These are phyloP conservation scores for Hibiscus mutabilis DNA, from an alignment of 345 rosid genomes.

Conservation along the genomic window DNA sequence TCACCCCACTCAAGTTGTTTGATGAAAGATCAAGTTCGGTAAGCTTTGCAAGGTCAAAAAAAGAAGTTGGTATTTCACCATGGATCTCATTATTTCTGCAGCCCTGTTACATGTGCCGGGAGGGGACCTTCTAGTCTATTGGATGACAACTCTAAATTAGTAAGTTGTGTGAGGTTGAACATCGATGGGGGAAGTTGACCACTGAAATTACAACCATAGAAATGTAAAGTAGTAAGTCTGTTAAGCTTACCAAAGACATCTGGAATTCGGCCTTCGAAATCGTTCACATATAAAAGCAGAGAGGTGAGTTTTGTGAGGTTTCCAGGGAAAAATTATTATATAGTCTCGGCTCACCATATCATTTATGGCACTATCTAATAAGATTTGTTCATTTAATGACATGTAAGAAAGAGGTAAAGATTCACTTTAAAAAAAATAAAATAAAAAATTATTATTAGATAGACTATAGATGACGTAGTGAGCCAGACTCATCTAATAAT, in stretches of 20 bases:
- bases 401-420: no score
- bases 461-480: no score
- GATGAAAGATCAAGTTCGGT: background rate
- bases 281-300: background rate
- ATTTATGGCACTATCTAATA: no score
- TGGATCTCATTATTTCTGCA: background rate
- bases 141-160: accelerated
- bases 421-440: no score
- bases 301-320: background rate
- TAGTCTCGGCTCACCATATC: no score
- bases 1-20: background rate
- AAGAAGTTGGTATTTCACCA: background rate
- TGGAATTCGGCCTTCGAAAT: background rate
- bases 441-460: no score
- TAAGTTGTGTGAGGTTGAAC: conserved; percentile 6
- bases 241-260: background rate
- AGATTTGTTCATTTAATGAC: no score
- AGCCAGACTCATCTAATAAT: no score
- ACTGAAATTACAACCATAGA: conserved; percentile 1
- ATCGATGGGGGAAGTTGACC: conserved; percentile 21
- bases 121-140: conserved; percentile 5
- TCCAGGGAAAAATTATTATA: no score
- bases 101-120: background rate
- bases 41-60: background rate
- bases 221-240: background rate